These are phyloP conservation scores for Ogataea hybrid DNA, from an alignment of 1,139 yeast species.

Conservation along the genomic window DNA sequence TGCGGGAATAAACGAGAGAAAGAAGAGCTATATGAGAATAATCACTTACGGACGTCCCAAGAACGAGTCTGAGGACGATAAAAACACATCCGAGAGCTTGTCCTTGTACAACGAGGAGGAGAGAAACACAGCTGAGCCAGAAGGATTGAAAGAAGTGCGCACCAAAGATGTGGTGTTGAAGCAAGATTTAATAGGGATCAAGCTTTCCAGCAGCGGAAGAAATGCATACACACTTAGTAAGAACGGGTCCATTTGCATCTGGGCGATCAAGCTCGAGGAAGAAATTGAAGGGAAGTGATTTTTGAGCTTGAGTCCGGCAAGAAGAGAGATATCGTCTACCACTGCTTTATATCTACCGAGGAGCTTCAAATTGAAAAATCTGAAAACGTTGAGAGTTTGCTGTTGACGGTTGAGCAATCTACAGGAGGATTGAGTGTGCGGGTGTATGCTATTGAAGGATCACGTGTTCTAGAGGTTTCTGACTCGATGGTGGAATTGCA, in stretches of 20 bases:
- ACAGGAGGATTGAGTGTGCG: slow-evolving; percentile 20
- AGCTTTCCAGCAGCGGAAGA: slow-evolving; percentile 35
- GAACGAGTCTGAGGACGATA: slow-evolving; percentile 26
- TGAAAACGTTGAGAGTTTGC: slow-evolving; percentile 23
- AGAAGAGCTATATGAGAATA: slow-evolving; percentile 41
- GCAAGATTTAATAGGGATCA: slow-evolving; percentile 37
- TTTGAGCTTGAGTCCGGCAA: slow-evolving; percentile 13
- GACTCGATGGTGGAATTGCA: slow-evolving; percentile 23
- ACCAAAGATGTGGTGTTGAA: slow-evolving; percentile 31
- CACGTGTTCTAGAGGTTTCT: slow-evolving; percentile 28
- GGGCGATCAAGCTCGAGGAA: slow-evolving; percentile 34
- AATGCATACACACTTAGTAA: slow-evolving; percentile 40
- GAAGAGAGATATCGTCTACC: slow-evolving; percentile 19
- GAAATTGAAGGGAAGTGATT: slow-evolving; percentile 10
- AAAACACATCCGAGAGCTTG: slow-evolving; percentile 26
- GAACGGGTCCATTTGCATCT: slow-evolving; percentile 38
- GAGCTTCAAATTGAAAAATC: slow-evolving; percentile 22
- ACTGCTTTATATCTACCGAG: slow-evolving; percentile 28
- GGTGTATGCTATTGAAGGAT: slow-evolving; percentile 25
- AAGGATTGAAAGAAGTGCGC: slow-evolving; percentile 26
- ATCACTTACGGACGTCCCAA: slow-evolving; percentile 31
- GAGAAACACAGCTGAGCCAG: slow-evolving; percentile 23
- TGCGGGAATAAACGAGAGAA: slow-evolving; percentile 49
- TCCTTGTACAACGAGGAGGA: slow-evolving; percentile 30
- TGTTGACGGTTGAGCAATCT: slow-evolving; percentile 26